A percentile compares a stretch with the other conserved stretches of the same genome.
These are phyloP conservation scores for Fonsecaea pugnacius DNA, from an alignment of 2,329 filamentous ascomycete species.

Conservation along the genomic window DNA sequence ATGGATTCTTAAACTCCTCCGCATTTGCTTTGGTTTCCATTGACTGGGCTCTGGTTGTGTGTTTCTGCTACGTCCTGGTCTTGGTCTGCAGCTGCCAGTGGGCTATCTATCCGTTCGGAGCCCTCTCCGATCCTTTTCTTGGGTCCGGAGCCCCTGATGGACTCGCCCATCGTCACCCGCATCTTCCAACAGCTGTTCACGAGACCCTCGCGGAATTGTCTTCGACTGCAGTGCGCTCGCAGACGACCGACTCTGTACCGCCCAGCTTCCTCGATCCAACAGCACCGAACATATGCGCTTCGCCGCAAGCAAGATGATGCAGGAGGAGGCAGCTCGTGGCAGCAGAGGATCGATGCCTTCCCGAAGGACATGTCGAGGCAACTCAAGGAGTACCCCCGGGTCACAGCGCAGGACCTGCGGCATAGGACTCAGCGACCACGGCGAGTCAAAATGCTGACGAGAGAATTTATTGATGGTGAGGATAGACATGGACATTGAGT, in stretches of 20 bases:
- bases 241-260: slow-evolving; percentile 18
- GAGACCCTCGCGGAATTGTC: slow-evolving; percentile 67
- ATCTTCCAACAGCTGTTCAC: slow-evolving; percentile 85
- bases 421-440: slow-evolving; percentile 74
- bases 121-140: neutral
- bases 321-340: slow-evolving; percentile 75
- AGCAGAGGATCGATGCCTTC: slow-evolving; percentile 77
- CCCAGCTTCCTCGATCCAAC: neutral
- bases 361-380: slow-evolving; percentile 78
- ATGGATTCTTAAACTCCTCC: slow-evolving; percentile 13
- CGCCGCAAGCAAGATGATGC: slow-evolving; percentile 46
- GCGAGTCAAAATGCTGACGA: slow-evolving; percentile 92
- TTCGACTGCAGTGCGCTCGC: slow-evolving; percentile 44
- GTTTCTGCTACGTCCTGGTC: neutral
- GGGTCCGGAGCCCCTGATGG: slow-evolving; percentile 61
- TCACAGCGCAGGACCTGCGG: slow-evolving; percentile 80
- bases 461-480: slow-evolving; percentile 94
- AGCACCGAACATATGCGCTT: slow-evolving; percentile 48
- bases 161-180: slow-evolving; percentile 75
- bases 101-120: neutral
- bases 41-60: neutral
- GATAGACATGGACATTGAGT: neutral
- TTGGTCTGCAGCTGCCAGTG: neutral
- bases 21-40: slow-evolving; percentile 4
- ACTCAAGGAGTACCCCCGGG: slow-evolving; percentile 78